Base-by-base conservation (phyloP, 768 basidiomycete genomes). In the Kwoniella newhampshirensis region DNA sequence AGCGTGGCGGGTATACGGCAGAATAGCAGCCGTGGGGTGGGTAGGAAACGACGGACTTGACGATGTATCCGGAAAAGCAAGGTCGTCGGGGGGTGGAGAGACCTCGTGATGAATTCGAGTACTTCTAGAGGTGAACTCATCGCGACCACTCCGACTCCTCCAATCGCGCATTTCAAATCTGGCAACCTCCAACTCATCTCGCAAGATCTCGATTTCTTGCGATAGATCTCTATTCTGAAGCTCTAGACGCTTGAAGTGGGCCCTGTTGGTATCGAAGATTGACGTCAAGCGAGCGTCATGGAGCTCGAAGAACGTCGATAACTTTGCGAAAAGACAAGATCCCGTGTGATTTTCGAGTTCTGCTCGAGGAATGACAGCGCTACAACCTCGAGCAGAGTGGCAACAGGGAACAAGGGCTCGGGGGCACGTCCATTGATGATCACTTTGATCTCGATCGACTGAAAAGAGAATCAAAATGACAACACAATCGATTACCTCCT, bases 401-500 rank as follows among this genome's bases (percentile, higher is more conserved):
- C 62, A 49, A 37, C 70, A 71, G 12, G 64, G 53, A 4, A 68
- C 59, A 1, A n/a, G 52, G 15, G 48, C 62, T 15, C 40, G 20
- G 18, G 67, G 57, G 40, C 70, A 71, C 6, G 41, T 48, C 68
- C 68, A 70, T 27, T 42, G 60, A 45, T 70, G 68, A 11, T 48
- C 42, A 21, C 39, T 15, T 32, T 32, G 37, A 32, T 55, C 39
- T 20, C 54, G 20, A 2, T 58, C 64, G 27, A 55, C 63, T 68
- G 44, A 13, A 28, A n/a, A n/a, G n/a, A n/a, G n/a, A n/a, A n/a
- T n/a, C n/a, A n/a, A n/a, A n/a, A n/a, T n/a, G n/a, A n/a, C n/a
- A n/a, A n/a, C n/a, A n/a, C n/a, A n/a, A n/a, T n/a, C n/a, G n/a
- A n/a, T n/a, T n/a, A n/a, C n/a, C n/a, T n/a, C n/a, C n/a, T n/a